Conservation (phyloP, 768 basidiomycete species). For the Macrolepiota dolichaula region DNA sequence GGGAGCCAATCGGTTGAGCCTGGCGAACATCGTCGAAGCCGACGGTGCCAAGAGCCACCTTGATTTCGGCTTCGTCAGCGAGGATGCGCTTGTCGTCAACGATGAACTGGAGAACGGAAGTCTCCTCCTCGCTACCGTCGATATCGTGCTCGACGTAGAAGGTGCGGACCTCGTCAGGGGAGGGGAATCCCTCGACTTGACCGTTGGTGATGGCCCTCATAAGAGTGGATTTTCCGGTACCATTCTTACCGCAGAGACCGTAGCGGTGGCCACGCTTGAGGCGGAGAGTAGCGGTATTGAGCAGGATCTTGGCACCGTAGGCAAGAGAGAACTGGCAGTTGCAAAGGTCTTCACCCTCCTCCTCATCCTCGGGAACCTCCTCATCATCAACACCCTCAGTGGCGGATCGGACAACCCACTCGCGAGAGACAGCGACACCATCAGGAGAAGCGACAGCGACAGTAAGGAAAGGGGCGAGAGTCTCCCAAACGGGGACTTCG, state of each 20-base stretch:
- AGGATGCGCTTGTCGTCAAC: conserved; percentile 79
- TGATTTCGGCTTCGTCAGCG: conserved; percentile 63
- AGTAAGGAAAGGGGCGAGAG: conserved; percentile 71
- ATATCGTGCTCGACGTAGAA: conserved; percentile 99
- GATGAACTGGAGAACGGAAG: conserved; percentile 88
- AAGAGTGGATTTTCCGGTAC: conserved; percentile 95
- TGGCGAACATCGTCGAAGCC: conserved; percentile 91
- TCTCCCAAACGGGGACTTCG: conserved; percentile 84
- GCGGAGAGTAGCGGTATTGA: conserved; percentile 94
- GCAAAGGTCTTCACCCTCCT: conserved; percentile 98
- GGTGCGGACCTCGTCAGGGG: conserved; percentile 94
- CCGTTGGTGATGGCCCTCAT: conserved; percentile 94
- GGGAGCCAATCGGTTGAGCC: conserved; percentile 76
- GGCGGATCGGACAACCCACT: conserved; percentile 91
- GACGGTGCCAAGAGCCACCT: conserved; percentile 83
- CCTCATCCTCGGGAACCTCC: conserved; percentile 80
- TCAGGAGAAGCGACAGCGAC: conserved; percentile 66
- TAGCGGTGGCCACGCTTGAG: conserved; percentile 99
- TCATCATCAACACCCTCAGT: conserved; percentile 69
- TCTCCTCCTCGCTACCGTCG: conserved; percentile 91
- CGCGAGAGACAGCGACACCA: conserved; percentile 62
- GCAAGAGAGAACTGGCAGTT: conserved; percentile 99
- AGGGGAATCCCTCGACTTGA: conserved; percentile 98
- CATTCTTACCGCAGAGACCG: conserved; percentile 97
- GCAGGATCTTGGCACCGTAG: conserved; percentile 97